Conservation (phyloP, 768 basidiomycete species). For the Naganishia onofrii region DNA sequence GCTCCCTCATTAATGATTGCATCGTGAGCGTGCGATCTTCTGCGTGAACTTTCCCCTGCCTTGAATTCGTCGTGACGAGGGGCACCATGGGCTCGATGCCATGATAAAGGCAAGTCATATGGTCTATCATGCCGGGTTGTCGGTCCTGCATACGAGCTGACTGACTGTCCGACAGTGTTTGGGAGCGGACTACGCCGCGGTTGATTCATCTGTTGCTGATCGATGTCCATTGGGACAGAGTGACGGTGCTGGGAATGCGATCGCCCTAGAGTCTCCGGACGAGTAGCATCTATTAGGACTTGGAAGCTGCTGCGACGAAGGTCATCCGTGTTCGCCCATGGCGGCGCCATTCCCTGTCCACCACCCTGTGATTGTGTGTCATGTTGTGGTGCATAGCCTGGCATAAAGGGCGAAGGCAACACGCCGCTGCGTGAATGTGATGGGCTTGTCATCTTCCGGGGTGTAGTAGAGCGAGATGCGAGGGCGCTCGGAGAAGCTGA, state of each 20-base stretch:
- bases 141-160: background rate
- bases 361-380: background rate
- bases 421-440: background rate
- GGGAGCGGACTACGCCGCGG: background rate
- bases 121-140: background rate
- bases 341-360: background rate
- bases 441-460: background rate
- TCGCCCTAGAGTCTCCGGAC: background rate
- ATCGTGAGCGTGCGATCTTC: background rate
- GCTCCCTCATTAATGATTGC: background rate
- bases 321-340: background rate
- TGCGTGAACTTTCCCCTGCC: background rate
- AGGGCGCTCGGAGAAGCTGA: background rate
- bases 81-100: background rate
- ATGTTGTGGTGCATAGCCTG: background rate
- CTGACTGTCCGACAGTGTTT: background rate
- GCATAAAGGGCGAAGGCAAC: background rate
- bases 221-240: background rate
- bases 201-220: background rate
- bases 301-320: background rate
- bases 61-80: background rate
- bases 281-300: background rate
- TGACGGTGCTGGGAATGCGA: background rate
- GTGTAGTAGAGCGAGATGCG: background rate
- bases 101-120: background rate